A percentile compares a stretch with the other conserved stretches of the same genome.
Evolutionary conservation across 2,329 filamentous ascomycete species (phyloP).

Genomic region (Thyridium curvatum): DNA sequence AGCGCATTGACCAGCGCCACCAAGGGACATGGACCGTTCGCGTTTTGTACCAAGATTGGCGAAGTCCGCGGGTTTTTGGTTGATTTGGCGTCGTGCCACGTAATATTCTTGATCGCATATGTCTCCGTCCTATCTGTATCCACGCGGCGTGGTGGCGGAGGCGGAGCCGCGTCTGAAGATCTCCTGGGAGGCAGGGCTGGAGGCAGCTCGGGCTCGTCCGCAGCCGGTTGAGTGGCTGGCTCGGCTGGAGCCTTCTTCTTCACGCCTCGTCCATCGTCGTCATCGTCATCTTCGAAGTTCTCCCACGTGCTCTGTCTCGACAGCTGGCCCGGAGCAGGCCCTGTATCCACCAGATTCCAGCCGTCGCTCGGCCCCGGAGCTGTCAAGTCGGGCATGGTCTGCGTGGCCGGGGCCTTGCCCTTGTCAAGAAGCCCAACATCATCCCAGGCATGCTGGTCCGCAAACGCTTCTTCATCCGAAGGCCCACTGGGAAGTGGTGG

Average conservation of each 20-base stretch:
- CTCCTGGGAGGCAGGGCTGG: slow-evolving; percentile 10
- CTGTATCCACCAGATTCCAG: slow-evolving; percentile 46
- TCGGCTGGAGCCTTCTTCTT: slow-evolving; percentile 12
- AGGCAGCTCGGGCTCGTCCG: not conserved
- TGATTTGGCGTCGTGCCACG: slow-evolving; percentile 65
- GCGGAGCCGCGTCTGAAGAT: slow-evolving; percentile 13
- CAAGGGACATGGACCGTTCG: slow-evolving; percentile 89
- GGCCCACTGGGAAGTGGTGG: slow-evolving; percentile 13
- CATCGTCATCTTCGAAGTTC: slow-evolving; percentile 22
- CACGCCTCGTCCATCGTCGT: too few species aligned
- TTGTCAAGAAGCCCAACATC: slow-evolving; percentile 34
- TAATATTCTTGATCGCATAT: slow-evolving; percentile 88
- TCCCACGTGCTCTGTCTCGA: slow-evolving; percentile 31
- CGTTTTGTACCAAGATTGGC: slow-evolving; percentile 86
- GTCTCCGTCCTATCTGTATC: slow-evolving; percentile 59
- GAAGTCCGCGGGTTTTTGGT: slow-evolving; percentile 63
- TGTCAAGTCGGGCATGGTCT: slow-evolving; percentile 5
- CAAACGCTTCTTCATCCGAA: slow-evolving; percentile 22
- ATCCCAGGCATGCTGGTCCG: slow-evolving; percentile 44
- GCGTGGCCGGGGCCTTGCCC: slow-evolving; percentile 27
- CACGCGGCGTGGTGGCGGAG: slow-evolving; percentile 31
- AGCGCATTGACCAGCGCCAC: slow-evolving; percentile 91
- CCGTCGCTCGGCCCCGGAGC: slow-evolving; percentile 27
- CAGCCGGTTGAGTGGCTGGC: slow-evolving; percentile 3
- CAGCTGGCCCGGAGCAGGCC: slow-evolving; percentile 21